Percentiles rank a stretch among this genome's conserved stretches.
Evolutionary conservation across 805 yeast genomes (phyloP).

Genomic region (Metschnikowia vanudenii): DNA sequence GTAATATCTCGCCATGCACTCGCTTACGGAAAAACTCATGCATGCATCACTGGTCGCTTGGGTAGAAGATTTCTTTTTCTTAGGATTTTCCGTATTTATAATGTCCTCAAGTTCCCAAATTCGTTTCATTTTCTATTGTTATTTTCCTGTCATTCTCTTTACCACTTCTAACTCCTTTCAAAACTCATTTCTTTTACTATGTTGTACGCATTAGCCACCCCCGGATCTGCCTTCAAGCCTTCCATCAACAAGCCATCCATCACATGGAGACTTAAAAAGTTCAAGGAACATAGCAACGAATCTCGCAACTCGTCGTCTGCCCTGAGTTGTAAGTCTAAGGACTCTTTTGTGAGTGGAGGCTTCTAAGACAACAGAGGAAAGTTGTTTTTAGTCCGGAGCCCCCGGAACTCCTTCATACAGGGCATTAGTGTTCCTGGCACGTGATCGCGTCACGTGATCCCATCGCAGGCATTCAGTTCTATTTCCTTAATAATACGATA

Average conservation of each 20-base stretch:
- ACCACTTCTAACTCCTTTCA: no score
- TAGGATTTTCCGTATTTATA: no score
- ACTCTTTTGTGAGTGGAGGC: not conserved
- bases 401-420: no score
- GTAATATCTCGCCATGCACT: no score
- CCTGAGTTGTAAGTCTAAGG: constrained; percentile 5
- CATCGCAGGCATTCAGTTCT: not conserved
- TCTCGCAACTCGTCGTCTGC: constrained; percentile 14
- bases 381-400: not conserved
- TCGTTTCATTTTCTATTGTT: no score
- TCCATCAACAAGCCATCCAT: constrained; percentile 31
- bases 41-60: no score
- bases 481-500: not conserved
- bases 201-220: constrained; percentile 33
- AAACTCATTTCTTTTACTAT: constrained; percentile 8
- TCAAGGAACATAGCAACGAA: constrained; percentile 24
- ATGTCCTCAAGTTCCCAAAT: no score
- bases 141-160: no score
- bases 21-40: no score
- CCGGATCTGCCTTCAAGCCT: constrained; percentile 41
- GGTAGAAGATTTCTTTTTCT: no score
- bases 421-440: no score
- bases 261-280: constrained; percentile 39
- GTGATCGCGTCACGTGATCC: not conserved
- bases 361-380: not conserved